A percentile compares a stretch with the other conserved stretches of the same genome.
phyloP scores from a whole-genome alignment of 2,329 filamentous ascomycete genomes.

The Cytospora schulzeri region DNA sequence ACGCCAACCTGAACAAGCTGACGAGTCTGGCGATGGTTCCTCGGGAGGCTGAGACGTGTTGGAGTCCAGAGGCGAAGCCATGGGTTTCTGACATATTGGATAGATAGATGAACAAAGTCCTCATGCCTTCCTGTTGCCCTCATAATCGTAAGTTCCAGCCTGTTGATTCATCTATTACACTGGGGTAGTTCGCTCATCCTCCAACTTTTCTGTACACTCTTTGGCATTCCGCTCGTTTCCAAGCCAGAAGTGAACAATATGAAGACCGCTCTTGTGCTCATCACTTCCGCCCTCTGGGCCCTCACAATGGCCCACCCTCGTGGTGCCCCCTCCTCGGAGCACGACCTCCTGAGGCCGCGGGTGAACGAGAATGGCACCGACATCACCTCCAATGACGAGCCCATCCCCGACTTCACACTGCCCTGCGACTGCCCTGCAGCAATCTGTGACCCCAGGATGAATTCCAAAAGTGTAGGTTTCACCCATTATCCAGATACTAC shows the following conservation, averaged over 20 bases:
- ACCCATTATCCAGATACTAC: too few relatives aligned
- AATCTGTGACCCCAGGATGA: conserved; percentile 28
- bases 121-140: not conserved
- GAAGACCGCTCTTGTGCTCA: conserved; percentile 14
- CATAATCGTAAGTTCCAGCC: not conserved
- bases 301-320: conserved; percentile 14
- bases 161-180: not conserved
- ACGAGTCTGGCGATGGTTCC: too few relatives aligned
- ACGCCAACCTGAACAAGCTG: too few relatives aligned
- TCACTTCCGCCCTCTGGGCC: conserved; percentile 9
- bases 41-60: not conserved
- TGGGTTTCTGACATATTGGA: not conserved
- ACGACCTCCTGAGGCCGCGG: conserved; percentile 7
- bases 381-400: conserved; percentile 17
- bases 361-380: conserved; percentile 19
- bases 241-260: conserved; percentile 2
- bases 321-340: not conserved
- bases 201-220: not conserved
- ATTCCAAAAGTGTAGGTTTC: conserved; percentile 28
- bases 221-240: not conserved
- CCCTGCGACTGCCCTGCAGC: conserved; percentile 25
- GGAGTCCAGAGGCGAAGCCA: not conserved
- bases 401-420: conserved; percentile 28
- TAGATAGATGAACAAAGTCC: not conserved
- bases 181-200: not conserved